phyloP scores from a whole-genome alignment of 2,329 filamentous ascomycete species.

The Paecilomyces niveus region DNA sequence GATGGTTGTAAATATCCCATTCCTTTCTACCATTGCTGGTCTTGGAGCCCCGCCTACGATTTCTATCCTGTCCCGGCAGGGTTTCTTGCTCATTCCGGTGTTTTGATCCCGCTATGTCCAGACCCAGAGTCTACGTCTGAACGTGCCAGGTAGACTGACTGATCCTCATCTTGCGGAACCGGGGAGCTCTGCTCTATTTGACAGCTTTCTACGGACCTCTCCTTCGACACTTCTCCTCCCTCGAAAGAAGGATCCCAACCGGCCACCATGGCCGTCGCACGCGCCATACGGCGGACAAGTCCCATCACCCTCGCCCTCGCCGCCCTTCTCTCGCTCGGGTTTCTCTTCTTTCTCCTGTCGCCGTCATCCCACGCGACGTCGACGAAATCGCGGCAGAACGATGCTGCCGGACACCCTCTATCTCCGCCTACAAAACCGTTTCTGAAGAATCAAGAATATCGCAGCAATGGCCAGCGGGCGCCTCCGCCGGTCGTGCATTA shows the following conservation, averaged over 20 bases:
- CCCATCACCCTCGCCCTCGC: constrained; percentile 69
- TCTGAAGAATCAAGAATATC: constrained; percentile 53
- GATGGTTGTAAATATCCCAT: neutral
- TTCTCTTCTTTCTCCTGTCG: constrained; percentile 57
- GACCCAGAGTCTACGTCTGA: neutral
- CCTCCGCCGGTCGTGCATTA: constrained; percentile 88
- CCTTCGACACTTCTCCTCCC: neutral
- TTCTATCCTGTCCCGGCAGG: neutral
- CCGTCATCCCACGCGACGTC: constrained; percentile 46
- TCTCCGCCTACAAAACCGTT: constrained; percentile 70
- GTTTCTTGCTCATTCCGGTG: neutral
- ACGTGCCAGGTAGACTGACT: neutral
- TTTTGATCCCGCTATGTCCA: neutral
- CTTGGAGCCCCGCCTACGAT: neutral
- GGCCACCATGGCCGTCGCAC: constrained; percentile 50
- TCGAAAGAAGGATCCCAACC: constrained; percentile 10
- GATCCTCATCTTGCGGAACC: neutral
- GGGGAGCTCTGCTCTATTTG: neutral
- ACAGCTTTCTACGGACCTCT: neutral
- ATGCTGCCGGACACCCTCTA: constrained; percentile 60
- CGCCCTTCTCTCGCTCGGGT: constrained; percentile 63
- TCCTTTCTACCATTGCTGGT: neutral
- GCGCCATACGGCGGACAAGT: constrained; percentile 70
- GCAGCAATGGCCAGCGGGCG: constrained; percentile 42
- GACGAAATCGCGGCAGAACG: constrained; percentile 45